Base-by-base conservation (phyloP, 768 basidiomycete genomes). In the Mrakia hoshinonis region DNA sequence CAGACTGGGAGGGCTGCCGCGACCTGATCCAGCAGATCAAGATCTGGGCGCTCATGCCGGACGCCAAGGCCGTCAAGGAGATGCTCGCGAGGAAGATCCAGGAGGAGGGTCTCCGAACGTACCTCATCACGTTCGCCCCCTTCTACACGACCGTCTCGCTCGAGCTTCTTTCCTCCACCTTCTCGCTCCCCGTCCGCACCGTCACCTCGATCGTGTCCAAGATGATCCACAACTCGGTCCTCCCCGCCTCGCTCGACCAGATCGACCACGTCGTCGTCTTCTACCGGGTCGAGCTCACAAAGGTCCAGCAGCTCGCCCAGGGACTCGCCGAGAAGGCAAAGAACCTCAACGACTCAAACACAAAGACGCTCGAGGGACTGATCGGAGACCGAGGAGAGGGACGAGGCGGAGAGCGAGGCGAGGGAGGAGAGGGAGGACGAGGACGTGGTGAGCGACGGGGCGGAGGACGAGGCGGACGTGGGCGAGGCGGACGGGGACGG, bases 211-310 rank as follows among this genome's bases (percentile, higher is more conserved):
- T 96, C 75, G 90, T 97, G 49, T 94, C 91, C 34, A 91, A 93
- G 81, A 97, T 99, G 96, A 96, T 98, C 76, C 97, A 94, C 92
- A 92, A 85, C 77, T 96, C 97, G 76, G 93, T 97, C 77, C 83
- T 99, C 13, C 70, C 77, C 10, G 96, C 95, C 3, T 94, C 93
- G 20, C 83, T 98, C 68, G 96, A 98, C 79, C 92, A 91, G 78
- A 88, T 91, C 22, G 87, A 87, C 29, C 89, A 87, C 47, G 92
- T 95, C 52, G 85, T 99, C 69, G 87, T 95, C 58, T 93, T 98
- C 83, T 92, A 98, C 78, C 87, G 92, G 69, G 85, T 92, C 70
- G 94, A 97, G 75, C 84, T 90, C 47, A 87, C 89, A 20, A 89
- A 91, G 58, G 83, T 89, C 4, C 96, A 99, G 79, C 89, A 92